phyloP scores from a whole-genome alignment of 2,329 filamentous ascomycete species.

The Paraphaeosphaeria minitans region DNA sequence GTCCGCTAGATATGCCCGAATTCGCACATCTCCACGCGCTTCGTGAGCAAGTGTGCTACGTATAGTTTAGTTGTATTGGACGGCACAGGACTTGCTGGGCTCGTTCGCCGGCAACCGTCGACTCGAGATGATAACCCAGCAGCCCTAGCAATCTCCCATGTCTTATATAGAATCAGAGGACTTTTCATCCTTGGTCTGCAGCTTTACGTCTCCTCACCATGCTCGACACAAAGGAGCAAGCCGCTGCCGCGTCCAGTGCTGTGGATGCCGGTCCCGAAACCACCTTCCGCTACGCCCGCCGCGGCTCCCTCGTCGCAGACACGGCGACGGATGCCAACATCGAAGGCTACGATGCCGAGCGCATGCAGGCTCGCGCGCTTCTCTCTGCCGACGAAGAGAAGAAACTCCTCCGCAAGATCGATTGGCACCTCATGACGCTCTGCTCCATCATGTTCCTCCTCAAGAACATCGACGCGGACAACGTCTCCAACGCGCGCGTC shows the following conservation, averaged over 20 bases:
- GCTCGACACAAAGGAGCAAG: slow-evolving; percentile 2
- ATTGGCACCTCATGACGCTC: slow-evolving; percentile 23
- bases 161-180: neutral
- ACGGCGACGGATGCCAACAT: slow-evolving; percentile 5
- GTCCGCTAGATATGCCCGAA: neutral
- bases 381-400: slow-evolving; percentile 50
- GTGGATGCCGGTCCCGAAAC: slow-evolving; percentile 3
- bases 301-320: slow-evolving; percentile 15
- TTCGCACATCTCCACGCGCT: neutral
- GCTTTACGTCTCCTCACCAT: neutral
- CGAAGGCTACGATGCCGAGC: slow-evolving; percentile 19
- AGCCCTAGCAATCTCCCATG: neutral
- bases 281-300: slow-evolving; percentile 20
- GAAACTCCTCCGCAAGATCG: slow-evolving; percentile 40
- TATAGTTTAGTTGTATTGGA: neutral
- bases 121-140: neutral
- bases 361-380: slow-evolving; percentile 21
- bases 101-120: neutral
- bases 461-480: slow-evolving; percentile 30
- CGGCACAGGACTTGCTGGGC: neutral
- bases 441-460: slow-evolving; percentile 28
- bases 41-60: neutral
- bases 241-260: slow-evolving; percentile 3
- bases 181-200: neutral
- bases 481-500: slow-evolving; percentile 27